Evolutionary conservation across 129 eudicot genomes (phyloP).

Genomic region (Flaveria robusta): DNA sequence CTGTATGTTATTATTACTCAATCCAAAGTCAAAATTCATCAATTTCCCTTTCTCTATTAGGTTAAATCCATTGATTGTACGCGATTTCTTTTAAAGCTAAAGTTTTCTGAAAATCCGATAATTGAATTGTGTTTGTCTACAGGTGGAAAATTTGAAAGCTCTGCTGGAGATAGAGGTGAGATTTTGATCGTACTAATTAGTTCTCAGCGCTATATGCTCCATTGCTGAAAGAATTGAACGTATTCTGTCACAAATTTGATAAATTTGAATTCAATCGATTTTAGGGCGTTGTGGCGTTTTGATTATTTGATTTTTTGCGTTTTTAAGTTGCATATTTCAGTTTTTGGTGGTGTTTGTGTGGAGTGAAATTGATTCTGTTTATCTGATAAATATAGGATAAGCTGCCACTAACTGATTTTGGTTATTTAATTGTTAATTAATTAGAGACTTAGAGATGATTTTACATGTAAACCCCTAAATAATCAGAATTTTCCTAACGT

Average conservation of each 20-base stretch:
- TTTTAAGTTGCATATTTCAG: not conserved
- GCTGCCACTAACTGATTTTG: not conserved
- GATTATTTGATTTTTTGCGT: not conserved
- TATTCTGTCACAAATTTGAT: not conserved
- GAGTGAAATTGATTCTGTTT: not conserved
- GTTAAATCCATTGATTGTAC: not conserved
- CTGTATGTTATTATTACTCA: constrained; percentile 43
- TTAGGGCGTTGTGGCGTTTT: not conserved
- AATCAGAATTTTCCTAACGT: not conserved
- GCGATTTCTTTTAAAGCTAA: not conserved
- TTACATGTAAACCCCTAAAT: not conserved
- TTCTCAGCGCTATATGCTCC: not conserved
- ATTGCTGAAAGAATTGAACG: not conserved
- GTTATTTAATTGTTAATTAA: not conserved
- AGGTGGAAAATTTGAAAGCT: constrained; percentile 96
- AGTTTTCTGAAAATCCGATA: not conserved
- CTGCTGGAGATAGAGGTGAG: constrained; percentile 94
- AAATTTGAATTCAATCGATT: not conserved
- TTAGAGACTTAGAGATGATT: not conserved
- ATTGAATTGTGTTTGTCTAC: constrained; percentile 21
- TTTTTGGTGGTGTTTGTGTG: not conserved
- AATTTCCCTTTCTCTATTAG: not conserved
- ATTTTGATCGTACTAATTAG: not conserved
- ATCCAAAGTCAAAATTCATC: not conserved
- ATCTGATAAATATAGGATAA: not conserved